Evolutionary conservation across 192 early-diverging fungal species (phyloP).

Genomic region (Endogone sp.): DNA sequence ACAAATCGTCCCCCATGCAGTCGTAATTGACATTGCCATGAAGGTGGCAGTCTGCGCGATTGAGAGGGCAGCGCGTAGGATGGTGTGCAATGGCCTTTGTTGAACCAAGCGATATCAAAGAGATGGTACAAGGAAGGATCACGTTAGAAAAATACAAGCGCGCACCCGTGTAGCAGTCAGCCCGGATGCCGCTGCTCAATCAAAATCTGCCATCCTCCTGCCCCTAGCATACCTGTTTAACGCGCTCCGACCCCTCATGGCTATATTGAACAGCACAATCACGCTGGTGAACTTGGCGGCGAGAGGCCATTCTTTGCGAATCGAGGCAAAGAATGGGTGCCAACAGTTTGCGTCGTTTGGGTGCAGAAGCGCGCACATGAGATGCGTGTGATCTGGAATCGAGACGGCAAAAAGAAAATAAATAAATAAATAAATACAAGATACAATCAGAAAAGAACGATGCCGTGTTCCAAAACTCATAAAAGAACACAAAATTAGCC

Average conservation of each 20-base stretch:
- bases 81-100: background rate
- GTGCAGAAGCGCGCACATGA: constrained; percentile 1
- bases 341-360: background rate
- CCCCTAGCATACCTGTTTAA: too few species aligned
- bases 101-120: too few species aligned
- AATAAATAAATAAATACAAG: too few species aligned
- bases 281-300: background rate
- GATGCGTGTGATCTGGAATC: background rate
- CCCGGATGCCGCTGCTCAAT: too few species aligned
- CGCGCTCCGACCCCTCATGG: background rate
- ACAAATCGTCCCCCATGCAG: background rate
- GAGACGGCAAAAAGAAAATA: too few species aligned
- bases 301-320: background rate
- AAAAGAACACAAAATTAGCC: too few species aligned
- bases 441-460: too few species aligned
- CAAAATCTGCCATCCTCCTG: too few species aligned
- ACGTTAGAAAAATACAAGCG: background rate
- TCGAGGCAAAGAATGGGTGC: background rate
- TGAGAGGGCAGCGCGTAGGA: background rate
- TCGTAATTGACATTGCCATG: background rate
- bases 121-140: too few species aligned
- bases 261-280: background rate
- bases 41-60: background rate
- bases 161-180: too few species aligned
- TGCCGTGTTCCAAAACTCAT: too few species aligned